Evolutionary conservation across 371 early-diverging fungal species (phyloP).

Genomic region (Parasitella parasitica): DNA sequence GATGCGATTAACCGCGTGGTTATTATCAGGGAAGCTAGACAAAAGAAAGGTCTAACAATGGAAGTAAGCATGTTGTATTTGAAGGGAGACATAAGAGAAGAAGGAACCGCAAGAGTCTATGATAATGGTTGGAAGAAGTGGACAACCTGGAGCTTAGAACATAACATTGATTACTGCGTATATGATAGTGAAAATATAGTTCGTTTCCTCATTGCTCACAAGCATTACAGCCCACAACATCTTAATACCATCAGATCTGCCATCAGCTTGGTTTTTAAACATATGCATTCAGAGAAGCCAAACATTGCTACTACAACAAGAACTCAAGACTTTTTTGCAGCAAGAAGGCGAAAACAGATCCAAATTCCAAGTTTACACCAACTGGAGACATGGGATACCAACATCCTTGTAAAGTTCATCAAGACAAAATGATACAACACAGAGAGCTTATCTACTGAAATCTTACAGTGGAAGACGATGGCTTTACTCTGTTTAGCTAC

Average conservation of each 20-base stretch:
- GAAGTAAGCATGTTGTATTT: not conserved
- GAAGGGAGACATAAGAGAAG: no score
- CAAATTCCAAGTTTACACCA: not conserved
- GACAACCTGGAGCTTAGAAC: no score
- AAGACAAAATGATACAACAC: no score
- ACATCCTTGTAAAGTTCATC: not conserved
- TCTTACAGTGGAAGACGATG: conserved; percentile 6
- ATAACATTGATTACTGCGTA: no score
- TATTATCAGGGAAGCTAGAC: conserved; percentile 11
- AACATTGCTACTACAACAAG: not conserved
- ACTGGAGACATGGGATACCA: not conserved
- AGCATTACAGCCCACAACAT: not conserved
- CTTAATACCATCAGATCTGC: conserved; percentile 1
- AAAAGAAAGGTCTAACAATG: conserved; percentile 2
- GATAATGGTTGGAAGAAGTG: conserved; percentile 6
- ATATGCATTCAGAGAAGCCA: not conserved
- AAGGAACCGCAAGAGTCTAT: conserved; percentile 7
- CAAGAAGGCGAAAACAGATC: not conserved
- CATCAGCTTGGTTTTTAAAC: not conserved
- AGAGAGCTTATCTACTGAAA: no score
- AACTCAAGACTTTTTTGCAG: not conserved
- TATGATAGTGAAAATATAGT: no score
- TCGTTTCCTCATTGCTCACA: no score
- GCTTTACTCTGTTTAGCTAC: conserved; percentile 9
- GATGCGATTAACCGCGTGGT: conserved; percentile 19